These are phyloP conservation scores for Sparassis latifolia DNA, from an alignment of 1,284 basidiomycete genomes.

Conservation along the genomic window DNA sequence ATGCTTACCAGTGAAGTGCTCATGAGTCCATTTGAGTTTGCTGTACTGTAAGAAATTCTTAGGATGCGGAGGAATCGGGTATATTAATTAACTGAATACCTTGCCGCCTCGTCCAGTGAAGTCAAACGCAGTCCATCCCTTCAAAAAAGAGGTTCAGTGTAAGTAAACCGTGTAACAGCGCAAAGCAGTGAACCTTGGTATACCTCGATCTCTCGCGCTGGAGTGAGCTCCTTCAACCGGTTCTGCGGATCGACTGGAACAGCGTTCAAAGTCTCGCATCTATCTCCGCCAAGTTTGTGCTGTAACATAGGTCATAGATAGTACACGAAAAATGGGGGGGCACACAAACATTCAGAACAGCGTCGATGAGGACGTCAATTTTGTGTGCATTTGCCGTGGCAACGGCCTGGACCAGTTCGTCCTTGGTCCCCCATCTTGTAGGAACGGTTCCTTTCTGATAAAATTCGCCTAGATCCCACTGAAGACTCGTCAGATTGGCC, in stretches of 20 bases:
- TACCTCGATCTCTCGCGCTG: slow-evolving; percentile 68
- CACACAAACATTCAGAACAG: slow-evolving; percentile 63
- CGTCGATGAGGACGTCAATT: slow-evolving; percentile 68
- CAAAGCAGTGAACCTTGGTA: not conserved
- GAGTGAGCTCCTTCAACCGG: slow-evolving; percentile 51
- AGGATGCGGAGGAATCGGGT: not conserved
- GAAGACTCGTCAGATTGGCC: not conserved
- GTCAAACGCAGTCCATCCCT: slow-evolving; percentile 86
- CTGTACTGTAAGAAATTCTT: slow-evolving; percentile 49
- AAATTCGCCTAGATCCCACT: slow-evolving; percentile 94
- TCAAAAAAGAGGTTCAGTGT: not conserved
- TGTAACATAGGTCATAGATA: slow-evolving; percentile 21
- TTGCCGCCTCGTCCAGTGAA: slow-evolving; percentile 75
- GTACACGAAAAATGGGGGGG: too few species aligned
- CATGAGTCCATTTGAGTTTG: slow-evolving; percentile 56
- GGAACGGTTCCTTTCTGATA: slow-evolving; percentile 72
- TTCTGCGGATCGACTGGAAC: slow-evolving; percentile 69
- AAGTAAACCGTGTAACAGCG: too few species aligned
- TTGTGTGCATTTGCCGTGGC: slow-evolving; percentile 47
- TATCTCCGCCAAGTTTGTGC: slow-evolving; percentile 84
- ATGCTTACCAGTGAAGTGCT: slow-evolving; percentile 65
- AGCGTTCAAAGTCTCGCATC: slow-evolving; percentile 69
- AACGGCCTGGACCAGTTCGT: slow-evolving; percentile 72
- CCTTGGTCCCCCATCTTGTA: slow-evolving; percentile 91
- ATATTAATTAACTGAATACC: slow-evolving; percentile 29